Conservation (phyloP, 169 alveolate species). For the Plasmodium coatneyi region DNA sequence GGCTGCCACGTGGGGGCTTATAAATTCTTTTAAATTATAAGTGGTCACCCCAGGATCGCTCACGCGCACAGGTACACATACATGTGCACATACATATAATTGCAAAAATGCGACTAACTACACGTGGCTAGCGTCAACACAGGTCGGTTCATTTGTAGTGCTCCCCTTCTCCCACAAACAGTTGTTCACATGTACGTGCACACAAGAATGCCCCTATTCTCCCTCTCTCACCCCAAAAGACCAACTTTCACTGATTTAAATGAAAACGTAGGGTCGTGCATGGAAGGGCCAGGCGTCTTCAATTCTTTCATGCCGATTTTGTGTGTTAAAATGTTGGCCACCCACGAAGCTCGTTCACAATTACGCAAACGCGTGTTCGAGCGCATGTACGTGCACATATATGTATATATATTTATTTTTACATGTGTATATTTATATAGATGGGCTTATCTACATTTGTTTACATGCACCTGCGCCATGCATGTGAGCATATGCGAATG, state of each 20-base stretch:
- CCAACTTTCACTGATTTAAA: neutral
- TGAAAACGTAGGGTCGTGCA: neutral
- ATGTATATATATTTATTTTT: neutral
- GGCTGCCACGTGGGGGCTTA: neutral
- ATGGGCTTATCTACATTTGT: neutral
- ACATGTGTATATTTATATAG: neutral
- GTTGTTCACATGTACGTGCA: neutral
- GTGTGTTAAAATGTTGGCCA: neutral
- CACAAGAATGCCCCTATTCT: neutral
- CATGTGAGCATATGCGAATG: neutral
- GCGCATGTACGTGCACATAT: neutral
- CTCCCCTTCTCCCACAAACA: neutral
- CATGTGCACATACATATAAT: neutral
- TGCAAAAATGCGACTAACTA: neutral
- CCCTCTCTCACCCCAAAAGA: neutral
- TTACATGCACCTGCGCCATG: neutral
- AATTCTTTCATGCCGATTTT: neutral
- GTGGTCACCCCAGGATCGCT: neutral
- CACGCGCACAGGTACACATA: neutral
- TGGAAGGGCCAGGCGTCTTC: neutral
- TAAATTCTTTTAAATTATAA: neutral
- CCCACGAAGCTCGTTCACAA: neutral
- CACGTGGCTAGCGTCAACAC: neutral
- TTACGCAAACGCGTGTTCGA: neutral
- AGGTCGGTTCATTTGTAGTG: neutral